A percentile compares a stretch with the other conserved stretches of the same genome.
Evolutionary conservation across 192 early-diverging fungal species (phyloP).

Genomic region (Coemansia umbellata): DNA sequence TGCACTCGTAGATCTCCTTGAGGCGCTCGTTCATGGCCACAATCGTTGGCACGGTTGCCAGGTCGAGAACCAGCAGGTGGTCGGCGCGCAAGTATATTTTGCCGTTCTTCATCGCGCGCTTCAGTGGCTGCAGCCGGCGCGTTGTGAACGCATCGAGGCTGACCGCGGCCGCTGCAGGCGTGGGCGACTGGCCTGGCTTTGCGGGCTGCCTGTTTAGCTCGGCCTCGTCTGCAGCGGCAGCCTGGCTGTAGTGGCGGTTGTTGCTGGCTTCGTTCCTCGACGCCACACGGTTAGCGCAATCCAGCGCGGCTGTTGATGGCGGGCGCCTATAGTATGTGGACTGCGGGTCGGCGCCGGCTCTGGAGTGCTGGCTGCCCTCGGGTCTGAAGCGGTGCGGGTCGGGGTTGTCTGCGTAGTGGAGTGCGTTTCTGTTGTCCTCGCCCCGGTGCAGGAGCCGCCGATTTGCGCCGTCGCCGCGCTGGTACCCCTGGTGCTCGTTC

Average conservation of each 20-base stretch:
- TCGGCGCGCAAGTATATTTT: conserved; percentile 22
- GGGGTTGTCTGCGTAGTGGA: not conserved
- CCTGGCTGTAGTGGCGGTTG: not conserved
- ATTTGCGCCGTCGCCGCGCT: too few relatives aligned
- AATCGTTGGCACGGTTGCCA: not conserved
- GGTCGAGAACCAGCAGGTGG: conserved; percentile 30
- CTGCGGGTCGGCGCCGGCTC: not conserved
- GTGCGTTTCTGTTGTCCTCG: not conserved
- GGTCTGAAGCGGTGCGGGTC: not conserved
- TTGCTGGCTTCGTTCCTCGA: not conserved
- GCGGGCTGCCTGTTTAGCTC: not conserved
- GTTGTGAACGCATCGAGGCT: conserved; percentile 12
- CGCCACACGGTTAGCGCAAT: not conserved
- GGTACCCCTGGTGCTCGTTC: not conserved
- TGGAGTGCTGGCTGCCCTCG: not conserved
- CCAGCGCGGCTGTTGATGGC: not conserved
- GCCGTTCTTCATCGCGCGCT: conserved; percentile 37
- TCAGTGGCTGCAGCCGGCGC: conserved; percentile 18
- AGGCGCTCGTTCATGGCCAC: conserved; percentile 17
- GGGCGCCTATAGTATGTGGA: not conserved
- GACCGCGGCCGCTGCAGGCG: not conserved
- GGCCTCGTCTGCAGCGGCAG: not conserved
- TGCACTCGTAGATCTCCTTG: conserved; percentile 14
- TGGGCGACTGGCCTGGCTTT: not conserved
- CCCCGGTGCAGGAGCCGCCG: not conserved